Percentiles rank a stretch among this genome's conserved stretches.
These are phyloP conservation scores for Penicillium longicatenatum DNA, from an alignment of 495 filamentous ascomycete species.

Conservation along the genomic window DNA sequence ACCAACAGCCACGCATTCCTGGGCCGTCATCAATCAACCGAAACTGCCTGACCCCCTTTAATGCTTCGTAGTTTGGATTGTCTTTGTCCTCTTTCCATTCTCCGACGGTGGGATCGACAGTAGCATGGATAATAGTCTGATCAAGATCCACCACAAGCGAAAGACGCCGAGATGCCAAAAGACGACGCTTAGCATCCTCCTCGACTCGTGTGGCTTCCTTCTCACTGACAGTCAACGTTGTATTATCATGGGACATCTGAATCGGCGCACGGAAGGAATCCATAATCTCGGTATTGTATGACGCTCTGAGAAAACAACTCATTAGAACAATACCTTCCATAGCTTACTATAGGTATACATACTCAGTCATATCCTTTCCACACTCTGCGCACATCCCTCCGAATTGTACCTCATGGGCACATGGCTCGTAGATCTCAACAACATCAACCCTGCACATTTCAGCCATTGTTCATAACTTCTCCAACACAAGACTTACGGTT, in stretches of 20 bases:
- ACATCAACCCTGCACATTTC: conserved; percentile 49
- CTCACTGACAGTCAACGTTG: conserved; percentile 69
- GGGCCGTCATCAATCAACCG: conserved; percentile 85
- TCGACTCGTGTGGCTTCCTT: conserved; percentile 79
- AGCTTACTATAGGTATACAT: conserved; percentile 26
- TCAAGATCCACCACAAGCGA: conserved; percentile 96
- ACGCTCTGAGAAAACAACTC: conserved; percentile 36
- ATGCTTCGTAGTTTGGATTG: conserved; percentile 88
- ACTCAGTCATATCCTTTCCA: conserved; percentile 96
- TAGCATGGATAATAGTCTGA: conserved; percentile 98
- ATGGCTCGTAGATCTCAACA: conserved; percentile 85
- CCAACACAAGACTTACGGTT: conserved; percentile 34
- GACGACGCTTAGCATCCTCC: conserved; percentile 78
- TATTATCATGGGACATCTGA: conserved; percentile 91
- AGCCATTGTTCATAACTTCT: neutral
- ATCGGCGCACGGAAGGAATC: conserved; percentile 82
- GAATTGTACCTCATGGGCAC: conserved; percentile 87
- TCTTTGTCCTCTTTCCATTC: conserved; percentile 89
- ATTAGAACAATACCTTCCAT: neutral
- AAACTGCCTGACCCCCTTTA: conserved; percentile 85
- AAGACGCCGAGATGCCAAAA: conserved; percentile 77
- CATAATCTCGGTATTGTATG: conserved; percentile 59
- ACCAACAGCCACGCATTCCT: conserved; percentile 75
- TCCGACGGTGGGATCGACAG: conserved; percentile 91
- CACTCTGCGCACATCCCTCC: conserved; percentile 87